Evolutionary conservation across 345 rosid genomes (phyloP), one percentile per base, ranked within the genome.

Genomic region (sweet orange (Citrus sinensis)): DNA sequence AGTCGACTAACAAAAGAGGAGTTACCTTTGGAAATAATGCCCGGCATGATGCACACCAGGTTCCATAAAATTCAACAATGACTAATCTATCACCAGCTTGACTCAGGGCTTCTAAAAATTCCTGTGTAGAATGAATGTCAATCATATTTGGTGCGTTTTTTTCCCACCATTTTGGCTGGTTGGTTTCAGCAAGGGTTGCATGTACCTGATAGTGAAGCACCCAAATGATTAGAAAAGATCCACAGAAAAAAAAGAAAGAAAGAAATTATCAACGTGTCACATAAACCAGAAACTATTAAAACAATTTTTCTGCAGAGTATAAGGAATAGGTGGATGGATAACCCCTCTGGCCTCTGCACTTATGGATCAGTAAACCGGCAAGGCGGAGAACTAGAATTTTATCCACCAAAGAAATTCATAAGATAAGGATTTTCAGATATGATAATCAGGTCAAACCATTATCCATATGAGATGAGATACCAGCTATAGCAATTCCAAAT

Each of bases 141-240:
- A 88, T 76, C 98, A 94, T 94, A 84, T 94, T 94, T 56, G 98
- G 93, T n/a, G 91, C 85, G 84, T 88, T 91, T 83, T 81, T 90
- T 79, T 94, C 98, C 98, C 98, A 92, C 98, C 98, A 94, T 87
- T 94, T 92, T 56, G 97, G 97, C 73, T 86, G 92, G 66, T 92
- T 91, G 5, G 95, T 89, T 79, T 90, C 90, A 3, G 92, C 87
- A 86, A 92, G 64, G 64, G 89, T 73, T 29, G 94, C 97, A 80
- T 85, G 87, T 37, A 85, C 90, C 98, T 94, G 82, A 70, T 32
- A 83, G 73, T 37, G 58, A 80, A 81, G n/a, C 54, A 75, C 37
- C 74, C 59, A 77, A 71, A 65, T 71, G 5, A 6, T 74, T 25
- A 60, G 55, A 56, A 16, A n/a, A 60, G 58, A 34, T 9, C 24